phyloP scores from a whole-genome alignment of 1,284 basidiomycete species.

The Vanrija sp. region DNA sequence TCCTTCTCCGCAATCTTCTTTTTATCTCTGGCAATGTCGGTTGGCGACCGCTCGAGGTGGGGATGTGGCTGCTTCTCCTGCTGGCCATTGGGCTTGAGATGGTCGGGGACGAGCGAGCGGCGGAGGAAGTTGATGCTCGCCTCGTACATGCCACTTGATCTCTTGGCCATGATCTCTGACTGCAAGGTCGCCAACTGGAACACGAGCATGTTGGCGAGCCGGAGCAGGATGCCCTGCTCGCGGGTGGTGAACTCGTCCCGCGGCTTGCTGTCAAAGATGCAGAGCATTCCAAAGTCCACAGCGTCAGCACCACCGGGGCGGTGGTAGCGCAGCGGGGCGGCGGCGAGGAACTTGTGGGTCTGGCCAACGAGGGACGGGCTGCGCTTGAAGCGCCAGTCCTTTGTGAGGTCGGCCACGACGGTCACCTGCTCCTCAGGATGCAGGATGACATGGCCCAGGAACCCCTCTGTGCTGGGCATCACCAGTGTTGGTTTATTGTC shows the following conservation, averaged over 20 bases:
- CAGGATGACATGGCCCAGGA: constrained; percentile 17
- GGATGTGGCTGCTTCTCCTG: not conserved
- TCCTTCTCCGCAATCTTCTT: not conserved
- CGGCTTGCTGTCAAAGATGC: constrained; percentile 24
- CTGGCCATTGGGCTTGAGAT: not conserved
- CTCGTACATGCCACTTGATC: constrained; percentile 32
- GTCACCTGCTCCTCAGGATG: constrained; percentile 19
- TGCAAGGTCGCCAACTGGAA: constrained; percentile 41
- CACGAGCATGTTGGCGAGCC: constrained; percentile 44
- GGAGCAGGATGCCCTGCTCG: constrained; percentile 31
- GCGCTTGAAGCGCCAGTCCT: constrained; percentile 37
- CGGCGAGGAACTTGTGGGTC: constrained; percentile 32
- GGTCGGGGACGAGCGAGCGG: constrained; percentile 30
- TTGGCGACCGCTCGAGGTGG: not conserved
- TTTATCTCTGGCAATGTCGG: not conserved
- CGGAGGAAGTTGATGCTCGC: constrained; percentile 39
- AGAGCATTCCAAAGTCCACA: constrained; percentile 39
- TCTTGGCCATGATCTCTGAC: constrained; percentile 35
- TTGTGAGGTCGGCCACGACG: constrained; percentile 27
- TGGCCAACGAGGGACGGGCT: constrained; percentile 17
- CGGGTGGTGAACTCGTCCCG: constrained; percentile 29
- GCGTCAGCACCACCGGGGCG: constrained; percentile 15
- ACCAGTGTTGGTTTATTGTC: not conserved
- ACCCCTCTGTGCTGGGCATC: not conserved
- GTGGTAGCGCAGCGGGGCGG: constrained; percentile 32